Conservation (phyloP, 805 yeast genomes). For the Yamadazyma ubonensis region DNA sequence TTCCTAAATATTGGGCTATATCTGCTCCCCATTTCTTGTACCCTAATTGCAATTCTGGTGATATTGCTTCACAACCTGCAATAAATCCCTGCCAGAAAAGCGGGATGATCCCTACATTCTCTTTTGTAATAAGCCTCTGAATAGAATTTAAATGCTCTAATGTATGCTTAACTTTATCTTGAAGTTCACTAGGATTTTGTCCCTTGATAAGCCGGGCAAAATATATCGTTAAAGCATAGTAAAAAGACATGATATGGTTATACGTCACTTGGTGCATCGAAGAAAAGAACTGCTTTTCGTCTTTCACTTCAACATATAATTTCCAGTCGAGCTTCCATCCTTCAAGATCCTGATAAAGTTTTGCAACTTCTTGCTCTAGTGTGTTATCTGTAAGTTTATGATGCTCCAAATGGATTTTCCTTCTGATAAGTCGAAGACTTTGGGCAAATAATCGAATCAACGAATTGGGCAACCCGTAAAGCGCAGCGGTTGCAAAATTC, state of each 20-base stretch:
- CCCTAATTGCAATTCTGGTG: constrained; percentile 56
- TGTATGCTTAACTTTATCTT: constrained; percentile 59
- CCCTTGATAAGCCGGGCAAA: constrained; percentile 63
- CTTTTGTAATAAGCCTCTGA: constrained; percentile 54
- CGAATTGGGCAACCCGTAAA: constrained; percentile 84
- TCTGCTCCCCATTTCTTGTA: constrained; percentile 75
- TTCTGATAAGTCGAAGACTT: constrained; percentile 64
- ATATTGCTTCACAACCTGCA: constrained; percentile 78
- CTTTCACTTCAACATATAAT: constrained; percentile 34
- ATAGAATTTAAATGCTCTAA: constrained; percentile 63
- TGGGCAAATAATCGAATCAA: constrained; percentile 70
- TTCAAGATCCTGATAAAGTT: constrained; percentile 47
- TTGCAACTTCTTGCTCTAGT: constrained; percentile 19
- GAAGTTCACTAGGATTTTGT: constrained; percentile 55
- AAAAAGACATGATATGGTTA: constrained; percentile 79
- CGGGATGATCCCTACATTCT: constrained; percentile 65
- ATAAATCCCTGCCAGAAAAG: constrained; percentile 88
- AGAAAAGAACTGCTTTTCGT: constrained; percentile 38
- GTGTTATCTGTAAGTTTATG: constrained; percentile 8
- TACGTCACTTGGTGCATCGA: constrained; percentile 68
- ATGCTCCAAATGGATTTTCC: constrained; percentile 53
- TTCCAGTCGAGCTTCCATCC: constrained; percentile 80
- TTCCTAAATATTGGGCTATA: constrained; percentile 55
- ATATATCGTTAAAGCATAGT: constrained; percentile 68
- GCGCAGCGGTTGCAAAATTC: constrained; percentile 69